Percentiles rank a stretch among this genome's conserved stretches.
Conservation (phyloP, 805 yeast genomes). For the Zygosaccharomyces bisporus region DNA sequence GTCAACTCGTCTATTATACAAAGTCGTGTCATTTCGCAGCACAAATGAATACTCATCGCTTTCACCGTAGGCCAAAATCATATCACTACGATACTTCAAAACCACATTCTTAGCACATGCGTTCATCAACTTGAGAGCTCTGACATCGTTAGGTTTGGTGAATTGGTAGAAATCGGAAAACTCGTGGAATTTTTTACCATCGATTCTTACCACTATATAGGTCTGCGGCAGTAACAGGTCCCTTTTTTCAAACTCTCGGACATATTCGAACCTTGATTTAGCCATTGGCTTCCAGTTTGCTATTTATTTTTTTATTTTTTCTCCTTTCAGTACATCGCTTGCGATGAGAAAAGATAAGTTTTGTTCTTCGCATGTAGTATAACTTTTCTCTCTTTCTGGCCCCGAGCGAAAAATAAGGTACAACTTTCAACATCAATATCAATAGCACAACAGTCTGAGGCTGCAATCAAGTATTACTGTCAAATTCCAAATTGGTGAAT, state of each 20-base stretch:
- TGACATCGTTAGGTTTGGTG: slow-evolving; percentile 78
- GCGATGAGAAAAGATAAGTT: background rate
- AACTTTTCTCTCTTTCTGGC: background rate
- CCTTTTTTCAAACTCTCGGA: slow-evolving; percentile 73
- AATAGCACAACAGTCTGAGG: too few species aligned
- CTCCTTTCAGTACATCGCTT: background rate
- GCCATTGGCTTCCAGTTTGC: slow-evolving; percentile 49
- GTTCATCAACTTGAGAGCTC: slow-evolving; percentile 80
- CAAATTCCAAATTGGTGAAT: slow-evolving; percentile 17
- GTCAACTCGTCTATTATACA: slow-evolving; percentile 78
- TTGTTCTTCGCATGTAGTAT: slow-evolving; percentile 2
- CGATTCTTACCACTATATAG: slow-evolving; percentile 78
- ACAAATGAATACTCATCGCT: slow-evolving; percentile 92
- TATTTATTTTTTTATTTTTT: background rate
- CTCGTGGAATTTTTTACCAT: slow-evolving; percentile 91
- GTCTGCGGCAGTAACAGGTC: slow-evolving; percentile 71
- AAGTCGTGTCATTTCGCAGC: slow-evolving; percentile 53
- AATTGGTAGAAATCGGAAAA: slow-evolving; percentile 72
- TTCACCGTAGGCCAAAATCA: slow-evolving; percentile 84
- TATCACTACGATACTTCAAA: slow-evolving; percentile 60
- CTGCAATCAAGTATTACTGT: too few species aligned
- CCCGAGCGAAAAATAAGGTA: background rate
- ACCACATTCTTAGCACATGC: slow-evolving; percentile 66
- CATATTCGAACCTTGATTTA: slow-evolving; percentile 84
- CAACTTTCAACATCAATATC: background rate